Evolutionary conservation across 2,329 filamentous ascomycete genomes (phyloP), one percentile per base, ranked within the genome.

Genomic region (Cercospora zeina): DNA sequence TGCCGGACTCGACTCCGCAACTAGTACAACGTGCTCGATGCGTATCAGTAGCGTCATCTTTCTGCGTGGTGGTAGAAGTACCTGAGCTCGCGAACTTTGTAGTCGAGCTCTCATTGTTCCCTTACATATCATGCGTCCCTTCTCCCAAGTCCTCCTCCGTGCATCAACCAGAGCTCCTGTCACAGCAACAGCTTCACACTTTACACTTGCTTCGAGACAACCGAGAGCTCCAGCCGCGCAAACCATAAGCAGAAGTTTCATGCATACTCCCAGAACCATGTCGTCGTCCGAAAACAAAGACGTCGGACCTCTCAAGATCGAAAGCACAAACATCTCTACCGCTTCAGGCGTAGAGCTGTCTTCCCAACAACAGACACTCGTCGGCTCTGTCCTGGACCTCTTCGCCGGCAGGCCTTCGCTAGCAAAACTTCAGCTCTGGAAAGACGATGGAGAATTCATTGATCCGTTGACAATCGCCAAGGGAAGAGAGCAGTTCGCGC

Each of bases 331-430:
- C 69, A 78, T 87, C 70, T 78, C 81, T 50, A 81, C 81, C 9
- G 79, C 77, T 0, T 67, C 80, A 0, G 83, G 83, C 11, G 79
- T 87, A 13, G 72, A 78, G 0, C 77, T 87, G 13, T 78, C 77
- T 16, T 66, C 76, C 0, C 70, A 79, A 19, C 83, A 87, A 69
- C 81, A 81, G 63, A 78, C 84, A 0, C 62, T 87, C 33, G 81
- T 87, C 11, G 82, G 82, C 62, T 82, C 80, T 50, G 78, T 88
- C 13, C 78, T 88, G 24, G 85, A 88, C 70, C 81, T 88, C 53
- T 88, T 87, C 70, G 82, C 83, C 34, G 85, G 85, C 50, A 79
- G 81, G 16, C 84, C 85, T 0, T 83, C 83, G 1, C 78, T 86
- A 2, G 79, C 80, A 42, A 86, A 87, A 70, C 79, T 88, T 50